phyloP scores from a whole-genome alignment of 768 basidiomycete species.

The Ramaria rubella region DNA sequence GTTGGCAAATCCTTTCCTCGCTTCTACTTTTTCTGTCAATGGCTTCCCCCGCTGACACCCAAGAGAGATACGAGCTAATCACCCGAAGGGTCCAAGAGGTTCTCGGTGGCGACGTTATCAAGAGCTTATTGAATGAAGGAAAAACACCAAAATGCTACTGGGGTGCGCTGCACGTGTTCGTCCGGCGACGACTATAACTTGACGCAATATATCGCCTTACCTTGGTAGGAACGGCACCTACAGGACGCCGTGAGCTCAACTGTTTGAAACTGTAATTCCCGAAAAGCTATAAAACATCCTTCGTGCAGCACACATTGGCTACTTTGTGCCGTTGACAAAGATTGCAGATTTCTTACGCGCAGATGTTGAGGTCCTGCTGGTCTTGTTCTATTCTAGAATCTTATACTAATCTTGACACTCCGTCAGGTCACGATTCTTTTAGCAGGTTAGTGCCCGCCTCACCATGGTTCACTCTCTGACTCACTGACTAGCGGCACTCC shows the following conservation, averaged over 20 bases:
- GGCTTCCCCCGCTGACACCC: constrained; percentile 27
- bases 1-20: no score
- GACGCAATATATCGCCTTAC: background rate
- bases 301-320: constrained; percentile 83
- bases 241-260: constrained; percentile 75
- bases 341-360: constrained; percentile 94
- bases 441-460: constrained; percentile 44
- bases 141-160: constrained; percentile 82
- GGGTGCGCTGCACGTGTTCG: constrained; percentile 49
- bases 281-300: background rate
- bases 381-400: background rate
- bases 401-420: background rate
- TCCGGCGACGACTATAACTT: background rate
- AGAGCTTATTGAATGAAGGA: constrained; percentile 71
- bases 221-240: constrained; percentile 81
- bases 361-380: constrained; percentile 65
- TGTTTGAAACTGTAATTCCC: background rate
- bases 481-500: constrained; percentile 4
- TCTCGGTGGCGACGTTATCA: constrained; percentile 79
- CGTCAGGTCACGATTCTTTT: constrained; percentile 68
- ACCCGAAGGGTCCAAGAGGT: constrained; percentile 83
- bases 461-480: constrained; percentile 9
- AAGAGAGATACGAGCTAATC: constrained; percentile 69
- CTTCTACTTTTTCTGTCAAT: background rate
- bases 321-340: constrained; percentile 92